Evolutionary conservation across 495 filamentous ascomycete species (phyloP), one percentile per base, ranked within the genome.

Genomic region (Talaromyces trachyspermus): DNA sequence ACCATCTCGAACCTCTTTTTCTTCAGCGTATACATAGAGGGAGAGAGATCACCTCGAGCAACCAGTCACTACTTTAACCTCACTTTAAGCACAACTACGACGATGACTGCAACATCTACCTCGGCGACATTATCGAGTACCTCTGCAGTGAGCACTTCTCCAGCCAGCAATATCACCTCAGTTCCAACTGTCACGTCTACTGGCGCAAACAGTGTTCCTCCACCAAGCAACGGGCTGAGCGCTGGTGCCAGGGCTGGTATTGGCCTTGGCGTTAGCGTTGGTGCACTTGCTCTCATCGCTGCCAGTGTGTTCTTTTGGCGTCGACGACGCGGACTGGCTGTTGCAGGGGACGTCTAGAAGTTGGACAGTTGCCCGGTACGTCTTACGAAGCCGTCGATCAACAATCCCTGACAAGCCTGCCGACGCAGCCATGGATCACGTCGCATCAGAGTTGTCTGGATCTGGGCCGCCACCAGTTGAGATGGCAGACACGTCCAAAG

Each of bases 171-270:
- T n/a, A n/a, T n/a, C n/a, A n/a, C n/a, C n/a, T n/a, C n/a, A n/a
- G n/a, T n/a, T n/a, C n/a, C n/a, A n/a, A n/a, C n/a, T n/a, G n/a
- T n/a, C n/a, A n/a, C n/a, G n/a, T n/a, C n/a, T n/a, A n/a, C n/a
- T n/a, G n/a, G n/a, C n/a, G n/a, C n/a, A n/a, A n/a, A n/a, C 14
- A 14, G 18, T 23, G 24, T 19, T 5, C 24, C 25, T 12, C 5
- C 42, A 30, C 20, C 11, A 10, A 17, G 42, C 18, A 23, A 19
- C n/a, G 42, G 42, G 12, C 14, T 44, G 27, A 44, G 42, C 42
- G 6, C 42, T n/a, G 68, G 63, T 7, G 69, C 67, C 0, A 69
- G 63, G 49, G 70, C 63, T 1, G 72, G 72, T 27, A 64, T 75
- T 8, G 70, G 61, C n/a, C 60, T 72, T 14, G 73, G 70, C 14